Conservation (phyloP, 768 basidiomycete genomes). For the Stropharia rugosoannulata region DNA sequence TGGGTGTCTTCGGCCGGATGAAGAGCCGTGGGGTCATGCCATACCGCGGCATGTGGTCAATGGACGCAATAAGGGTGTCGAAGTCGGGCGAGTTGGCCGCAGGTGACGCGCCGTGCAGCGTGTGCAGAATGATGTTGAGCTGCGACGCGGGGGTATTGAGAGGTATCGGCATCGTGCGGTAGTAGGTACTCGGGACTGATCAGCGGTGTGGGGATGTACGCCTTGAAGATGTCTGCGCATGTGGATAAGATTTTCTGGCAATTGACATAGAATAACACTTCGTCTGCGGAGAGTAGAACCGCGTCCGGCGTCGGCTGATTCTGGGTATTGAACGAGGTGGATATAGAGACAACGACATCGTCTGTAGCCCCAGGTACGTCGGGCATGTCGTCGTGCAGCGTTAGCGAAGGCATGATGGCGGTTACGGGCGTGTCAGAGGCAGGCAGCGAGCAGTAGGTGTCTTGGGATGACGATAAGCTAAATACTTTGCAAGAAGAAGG, state of each 20-base stretch:
- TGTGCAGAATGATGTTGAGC: conserved; percentile 57
- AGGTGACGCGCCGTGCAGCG: conserved; percentile 49
- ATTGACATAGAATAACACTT: conserved; percentile 64
- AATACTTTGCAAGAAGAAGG: not conserved
- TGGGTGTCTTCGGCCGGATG: conserved; percentile 25
- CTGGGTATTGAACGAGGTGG: conserved; percentile 27
- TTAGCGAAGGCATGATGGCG: not conserved
- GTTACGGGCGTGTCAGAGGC: not conserved
- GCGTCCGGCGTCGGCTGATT: conserved; percentile 18
- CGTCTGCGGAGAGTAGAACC: conserved; percentile 54
- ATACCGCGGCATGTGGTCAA: conserved; percentile 33
- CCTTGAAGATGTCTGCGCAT: conserved; percentile 38
- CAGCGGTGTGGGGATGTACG: conserved; percentile 27
- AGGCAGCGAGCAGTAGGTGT: not conserved
- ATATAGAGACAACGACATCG: conserved; percentile 18
- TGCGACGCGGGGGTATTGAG: conserved; percentile 42
- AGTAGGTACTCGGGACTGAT: conserved; percentile 9
- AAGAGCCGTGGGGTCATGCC: conserved; percentile 20
- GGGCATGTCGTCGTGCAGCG: not conserved
- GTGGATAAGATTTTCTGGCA: conserved; percentile 35
- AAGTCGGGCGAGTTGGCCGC: conserved; percentile 50
- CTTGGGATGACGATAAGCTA: not conserved
- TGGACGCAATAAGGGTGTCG: conserved; percentile 42
- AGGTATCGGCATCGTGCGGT: conserved; percentile 34
- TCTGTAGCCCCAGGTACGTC: no score